Evolutionary conservation across 1,139 yeast species (phyloP), one percentile per base, ranked within the genome.

Genomic region (Magnusiomyces suaveolens): DNA sequence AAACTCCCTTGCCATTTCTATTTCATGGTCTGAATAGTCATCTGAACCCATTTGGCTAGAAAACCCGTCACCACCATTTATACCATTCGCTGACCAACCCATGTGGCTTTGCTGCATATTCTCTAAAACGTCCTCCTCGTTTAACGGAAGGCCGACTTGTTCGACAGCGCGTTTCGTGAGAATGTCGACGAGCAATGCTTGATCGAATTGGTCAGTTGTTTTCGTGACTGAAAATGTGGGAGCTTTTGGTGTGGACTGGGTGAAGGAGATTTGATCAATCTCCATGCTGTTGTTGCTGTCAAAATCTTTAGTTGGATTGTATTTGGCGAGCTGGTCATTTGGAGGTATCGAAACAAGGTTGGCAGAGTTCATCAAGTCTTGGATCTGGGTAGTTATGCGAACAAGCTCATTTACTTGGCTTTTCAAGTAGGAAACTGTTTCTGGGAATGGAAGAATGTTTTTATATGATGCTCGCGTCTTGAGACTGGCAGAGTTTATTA

Each of bases 391-490:
- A 12, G 6, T 33, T 16, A 14, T 2, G 16, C 26, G 24, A 32
- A 58, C 53, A 54, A 61, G 55, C 20, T 56, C 56, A 1, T 52
- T 46, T 2, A 59, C 57, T 46, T 76, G 78, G 1, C 66, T 64
- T 0, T 76, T 66, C 52, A 79, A 67, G 43, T 72, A 81, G 60
- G 73, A 72, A 29, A 80, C 64, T 2, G 81, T 78, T 53, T 82
- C 85, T 57, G 75, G 75, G 25, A 82, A 63, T 2, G 86, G 85
- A 1, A 75, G 68, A 18, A 80, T 64, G n/a, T 73, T 64, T 48
- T 71, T 71, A 1, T 54, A 52, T 47, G 76, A 60, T 0, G 73
- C 66, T 64, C 0, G 72, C 63, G 21, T 68, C 70, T 1, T 63
- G 63, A 2, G 71, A 63, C 41, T 52, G 24, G 50, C 51, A 20